Conservation (phyloP, 2,329 filamentous ascomycete genomes). For the Ceratocystis albifundus region DNA sequence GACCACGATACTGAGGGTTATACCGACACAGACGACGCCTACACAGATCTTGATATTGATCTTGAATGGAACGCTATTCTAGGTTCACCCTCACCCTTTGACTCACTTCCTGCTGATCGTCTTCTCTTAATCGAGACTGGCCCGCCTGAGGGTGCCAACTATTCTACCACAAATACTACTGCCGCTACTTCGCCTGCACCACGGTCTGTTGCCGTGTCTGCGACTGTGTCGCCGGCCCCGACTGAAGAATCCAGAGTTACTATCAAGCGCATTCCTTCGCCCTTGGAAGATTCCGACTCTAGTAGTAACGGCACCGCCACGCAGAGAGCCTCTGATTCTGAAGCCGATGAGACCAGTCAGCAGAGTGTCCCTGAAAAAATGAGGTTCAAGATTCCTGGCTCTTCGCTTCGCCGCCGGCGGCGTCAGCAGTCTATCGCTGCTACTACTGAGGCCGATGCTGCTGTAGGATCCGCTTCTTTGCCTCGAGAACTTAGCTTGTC, state of each 20-base stretch:
- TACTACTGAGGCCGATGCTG: not conserved
- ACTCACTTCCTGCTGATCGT: not conserved
- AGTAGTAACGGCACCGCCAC: slow-evolving; percentile 3
- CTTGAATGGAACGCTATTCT: slow-evolving; percentile 19
- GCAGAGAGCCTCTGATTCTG: not conserved
- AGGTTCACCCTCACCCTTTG: not conserved
- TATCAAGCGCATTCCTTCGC: slow-evolving; percentile 18
- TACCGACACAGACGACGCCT: slow-evolving; percentile 6
- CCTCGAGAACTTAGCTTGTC: too few relatives aligned
- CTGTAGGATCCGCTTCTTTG: too few relatives aligned
- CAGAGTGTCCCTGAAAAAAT: not conserved
- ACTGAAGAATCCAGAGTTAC: slow-evolving; percentile 20
- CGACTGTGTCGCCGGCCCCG: slow-evolving; percentile 12
- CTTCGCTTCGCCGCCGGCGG: not conserved
- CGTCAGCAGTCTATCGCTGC: not conserved
- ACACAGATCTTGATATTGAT: slow-evolving; percentile 13
- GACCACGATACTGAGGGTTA: not conserved
- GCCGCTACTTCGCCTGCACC: not conserved
- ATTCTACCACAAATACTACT: slow-evolving; percentile 18
- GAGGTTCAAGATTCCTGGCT: not conserved
- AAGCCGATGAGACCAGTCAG: not conserved
- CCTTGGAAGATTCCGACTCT: slow-evolving; percentile 14
- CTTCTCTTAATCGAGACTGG: not conserved
- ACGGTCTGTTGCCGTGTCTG: not conserved
- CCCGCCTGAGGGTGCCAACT: slow-evolving; percentile 1